Evolutionary conservation across 2,329 filamentous ascomycete genomes (phyloP).

Genomic region (Pestalotiopsis sp.): DNA sequence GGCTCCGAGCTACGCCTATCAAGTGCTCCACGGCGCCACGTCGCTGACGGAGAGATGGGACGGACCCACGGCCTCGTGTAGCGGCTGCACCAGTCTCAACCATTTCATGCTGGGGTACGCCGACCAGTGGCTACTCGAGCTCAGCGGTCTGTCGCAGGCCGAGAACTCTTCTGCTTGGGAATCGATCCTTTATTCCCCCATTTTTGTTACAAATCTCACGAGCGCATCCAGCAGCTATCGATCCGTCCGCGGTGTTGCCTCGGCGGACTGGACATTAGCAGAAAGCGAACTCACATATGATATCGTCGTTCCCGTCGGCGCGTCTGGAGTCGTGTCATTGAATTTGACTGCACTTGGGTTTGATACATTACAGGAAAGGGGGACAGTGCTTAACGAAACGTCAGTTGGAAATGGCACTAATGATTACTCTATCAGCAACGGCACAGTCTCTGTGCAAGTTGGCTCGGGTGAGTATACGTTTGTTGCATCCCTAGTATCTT

Average conservation of each 20-base stretch:
- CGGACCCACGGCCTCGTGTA: background rate
- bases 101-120: background rate
- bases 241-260: background rate
- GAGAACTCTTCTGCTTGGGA: background rate
- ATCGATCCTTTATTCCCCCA: background rate
- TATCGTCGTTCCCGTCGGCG: background rate
- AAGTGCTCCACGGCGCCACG: background rate
- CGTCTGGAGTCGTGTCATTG: background rate
- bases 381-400: background rate
- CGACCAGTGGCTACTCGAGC: background rate
- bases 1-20: background rate
- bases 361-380: background rate
- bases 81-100: background rate
- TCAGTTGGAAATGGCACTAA: background rate
- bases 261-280: background rate
- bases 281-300: background rate
- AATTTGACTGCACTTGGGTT: background rate
- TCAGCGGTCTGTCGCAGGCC: background rate
- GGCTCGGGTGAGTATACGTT: background rate
- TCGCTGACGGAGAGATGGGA: background rate
- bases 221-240: background rate
- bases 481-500: background rate
- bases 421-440: background rate
- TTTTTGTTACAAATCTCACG: background rate
- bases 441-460: background rate